phyloP scores from a whole-genome alignment of 805 yeast genomes.

The Saccharomycopsis sp. region DNA sequence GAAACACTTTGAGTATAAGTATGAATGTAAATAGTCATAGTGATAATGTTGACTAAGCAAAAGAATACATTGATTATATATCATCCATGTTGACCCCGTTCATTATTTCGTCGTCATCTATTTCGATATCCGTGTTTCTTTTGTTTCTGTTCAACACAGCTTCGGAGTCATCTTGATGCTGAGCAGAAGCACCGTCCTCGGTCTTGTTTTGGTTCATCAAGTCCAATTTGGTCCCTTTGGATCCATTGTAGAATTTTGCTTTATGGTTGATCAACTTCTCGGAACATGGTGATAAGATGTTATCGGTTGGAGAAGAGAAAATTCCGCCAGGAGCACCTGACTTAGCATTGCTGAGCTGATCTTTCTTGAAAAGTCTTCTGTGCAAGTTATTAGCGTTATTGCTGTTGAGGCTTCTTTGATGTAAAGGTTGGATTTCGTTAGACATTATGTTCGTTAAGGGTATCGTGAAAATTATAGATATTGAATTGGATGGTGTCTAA shows the following conservation, averaged over 20 bases:
- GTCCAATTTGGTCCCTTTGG: conserved; percentile 25
- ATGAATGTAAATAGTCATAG: neutral
- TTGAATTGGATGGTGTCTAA: too few relatives aligned
- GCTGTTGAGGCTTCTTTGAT: conserved; percentile 20
- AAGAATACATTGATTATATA: conserved; percentile 6
- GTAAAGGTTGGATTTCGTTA: conserved; percentile 28
- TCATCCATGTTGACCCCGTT: conserved; percentile 13
- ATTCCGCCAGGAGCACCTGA: neutral
- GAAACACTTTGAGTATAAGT: neutral
- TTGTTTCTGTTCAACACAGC: neutral
- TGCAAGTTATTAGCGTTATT: conserved; percentile 20
- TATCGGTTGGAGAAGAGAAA: conserved; percentile 53
- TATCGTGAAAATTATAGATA: neutral
- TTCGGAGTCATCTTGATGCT: neutral
- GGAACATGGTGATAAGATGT: conserved; percentile 51
- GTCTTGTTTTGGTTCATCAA: conserved; percentile 6
- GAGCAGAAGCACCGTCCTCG: neutral
- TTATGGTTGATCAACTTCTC: conserved; percentile 47
- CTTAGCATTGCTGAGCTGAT: neutral
- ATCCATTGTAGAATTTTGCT: conserved; percentile 19
- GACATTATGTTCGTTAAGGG: conserved; percentile 8
- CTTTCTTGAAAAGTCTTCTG: conserved; percentile 25
- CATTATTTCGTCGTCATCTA: conserved; percentile 17
- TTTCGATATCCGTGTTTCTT: conserved; percentile 6
- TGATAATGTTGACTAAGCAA: neutral